A percentile compares a stretch with the other conserved stretches of the same genome.
Evolutionary conservation across 176 grass and related monocot genomes (phyloP).

Genomic region (Canna indica): DNA sequence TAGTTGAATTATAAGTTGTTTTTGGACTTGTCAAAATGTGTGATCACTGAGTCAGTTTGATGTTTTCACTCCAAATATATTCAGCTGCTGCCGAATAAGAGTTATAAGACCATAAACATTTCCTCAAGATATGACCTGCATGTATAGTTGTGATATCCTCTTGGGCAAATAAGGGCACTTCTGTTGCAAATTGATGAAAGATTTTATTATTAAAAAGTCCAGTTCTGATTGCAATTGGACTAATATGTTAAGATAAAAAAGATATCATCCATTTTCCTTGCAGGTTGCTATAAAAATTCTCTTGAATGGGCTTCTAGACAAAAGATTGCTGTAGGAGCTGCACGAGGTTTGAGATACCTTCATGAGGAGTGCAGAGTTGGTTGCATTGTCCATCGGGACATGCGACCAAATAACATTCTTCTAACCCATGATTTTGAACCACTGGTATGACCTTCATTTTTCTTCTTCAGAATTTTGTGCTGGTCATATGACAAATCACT

Average conservation of each 20-base stretch:
- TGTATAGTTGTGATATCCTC: neutral
- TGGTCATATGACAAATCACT: too few relatives aligned
- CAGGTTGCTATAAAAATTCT: slow-evolving; percentile 48
- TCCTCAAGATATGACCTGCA: neutral
- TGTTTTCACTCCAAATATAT: neutral
- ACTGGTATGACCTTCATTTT: slow-evolving; percentile 43
- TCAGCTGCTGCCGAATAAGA: neutral
- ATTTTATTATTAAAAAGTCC: neutral
- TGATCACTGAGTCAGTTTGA: neutral
- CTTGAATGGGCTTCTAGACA: slow-evolving; percentile 79
- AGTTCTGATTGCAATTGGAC: neutral
- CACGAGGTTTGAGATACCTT: slow-evolving; percentile 88
- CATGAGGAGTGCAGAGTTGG: slow-evolving; percentile 99
- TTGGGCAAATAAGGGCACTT: too few relatives aligned
- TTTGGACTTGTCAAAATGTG: too few relatives aligned
- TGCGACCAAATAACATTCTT: slow-evolving; percentile 98
- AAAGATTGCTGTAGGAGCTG: slow-evolving; percentile 98
- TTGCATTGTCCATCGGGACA: slow-evolving; percentile 95
- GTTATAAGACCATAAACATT: neutral
- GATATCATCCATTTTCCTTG: slow-evolving; percentile 15
- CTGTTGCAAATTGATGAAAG: neutral
- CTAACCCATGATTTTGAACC: slow-evolving; percentile 99
- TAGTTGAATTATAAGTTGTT: too few relatives aligned
- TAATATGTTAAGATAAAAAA: neutral
- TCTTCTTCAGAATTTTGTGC: neutral